Percentiles rank a stretch among this genome's conserved stretches.
These are phyloP conservation scores for Lactuca sativa DNA, from an alignment of 129 eudicot species.

Conservation along the genomic window DNA sequence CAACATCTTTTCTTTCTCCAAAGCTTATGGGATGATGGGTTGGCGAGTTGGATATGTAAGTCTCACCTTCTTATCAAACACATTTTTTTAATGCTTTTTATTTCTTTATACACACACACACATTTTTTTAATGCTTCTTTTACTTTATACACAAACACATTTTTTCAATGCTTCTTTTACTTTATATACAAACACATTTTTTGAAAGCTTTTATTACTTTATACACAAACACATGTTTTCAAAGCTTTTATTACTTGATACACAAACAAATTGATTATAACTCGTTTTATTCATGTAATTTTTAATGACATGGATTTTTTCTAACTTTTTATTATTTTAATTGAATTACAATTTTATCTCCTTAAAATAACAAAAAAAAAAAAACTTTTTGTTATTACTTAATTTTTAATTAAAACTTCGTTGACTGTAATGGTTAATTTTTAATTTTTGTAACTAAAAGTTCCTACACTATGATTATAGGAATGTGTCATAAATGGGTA, in stretches of 20 bases:
- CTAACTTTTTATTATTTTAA: background rate
- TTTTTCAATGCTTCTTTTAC: background rate
- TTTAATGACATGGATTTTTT: too few species aligned
- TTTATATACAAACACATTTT: background rate
- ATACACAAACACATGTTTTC: too few species aligned
- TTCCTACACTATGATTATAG: too few species aligned
- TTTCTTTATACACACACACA: too few species aligned
- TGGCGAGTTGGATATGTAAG: slow-evolving; percentile 99
- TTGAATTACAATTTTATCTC: background rate
- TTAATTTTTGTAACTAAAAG: background rate
- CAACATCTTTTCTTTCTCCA: slow-evolving; percentile 93
- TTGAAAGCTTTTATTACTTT: background rate
- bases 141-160: too few species aligned
- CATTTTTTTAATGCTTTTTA: background rate
- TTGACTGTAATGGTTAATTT: background rate
- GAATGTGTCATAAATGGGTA: too few species aligned
- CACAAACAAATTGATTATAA: too few species aligned
- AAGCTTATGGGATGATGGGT: slow-evolving; percentile 99
- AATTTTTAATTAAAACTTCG: too few species aligned
- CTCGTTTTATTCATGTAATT: background rate
- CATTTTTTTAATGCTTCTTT: background rate
- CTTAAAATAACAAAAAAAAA: too few species aligned
- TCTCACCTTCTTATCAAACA: slow-evolving; percentile 18
- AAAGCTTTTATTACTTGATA: too few species aligned
- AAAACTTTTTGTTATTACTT: too few species aligned